These are phyloP conservation scores for Lathyrus sativus DNA, from an alignment of 306 rosid species.

Conservation along the genomic window DNA sequence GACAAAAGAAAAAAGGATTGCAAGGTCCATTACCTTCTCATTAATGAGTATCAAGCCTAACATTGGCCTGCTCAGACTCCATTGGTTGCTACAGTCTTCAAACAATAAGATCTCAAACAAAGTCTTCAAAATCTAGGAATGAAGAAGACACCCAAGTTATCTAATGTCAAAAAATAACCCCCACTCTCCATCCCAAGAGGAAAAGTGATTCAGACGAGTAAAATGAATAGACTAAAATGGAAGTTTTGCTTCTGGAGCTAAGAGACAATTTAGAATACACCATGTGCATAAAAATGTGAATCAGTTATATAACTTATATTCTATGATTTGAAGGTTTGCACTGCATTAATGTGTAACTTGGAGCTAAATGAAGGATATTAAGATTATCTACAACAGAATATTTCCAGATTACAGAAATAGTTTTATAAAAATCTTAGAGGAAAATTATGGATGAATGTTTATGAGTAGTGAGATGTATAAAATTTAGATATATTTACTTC, in stretches of 20 bases:
- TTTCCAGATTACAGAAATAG: slow-evolving; percentile 18
- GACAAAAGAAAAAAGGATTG: slow-evolving; percentile 3
- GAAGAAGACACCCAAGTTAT: slow-evolving; percentile 41
- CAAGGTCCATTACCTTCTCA: slow-evolving; percentile 65
- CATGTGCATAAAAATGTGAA: slow-evolving; percentile 12
- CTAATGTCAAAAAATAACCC: neutral
- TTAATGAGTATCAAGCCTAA: slow-evolving; percentile 87
- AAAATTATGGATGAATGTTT: slow-evolving; percentile 16
- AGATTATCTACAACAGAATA: slow-evolving; percentile 1
- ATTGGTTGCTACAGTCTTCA: slow-evolving; percentile 91
- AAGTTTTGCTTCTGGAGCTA: slow-evolving; percentile 6
- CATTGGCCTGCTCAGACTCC: slow-evolving; percentile 98
- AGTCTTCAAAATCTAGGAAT: slow-evolving; percentile 74
- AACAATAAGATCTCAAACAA: slow-evolving; percentile 88
- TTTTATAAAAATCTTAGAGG: neutral
- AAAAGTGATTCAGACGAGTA: slow-evolving; percentile 19
- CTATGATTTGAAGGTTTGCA: slow-evolving; percentile 24
- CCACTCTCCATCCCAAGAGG: neutral
- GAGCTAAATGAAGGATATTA: slow-evolving; percentile 14
- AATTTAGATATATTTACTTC: slow-evolving; percentile 61
- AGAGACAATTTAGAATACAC: neutral
- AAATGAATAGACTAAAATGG: slow-evolving; percentile 21
- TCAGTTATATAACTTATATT: slow-evolving; percentile 16
- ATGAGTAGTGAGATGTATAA: slow-evolving; percentile 1
- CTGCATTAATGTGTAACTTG: slow-evolving; percentile 14